Base-by-base conservation (phyloP, 2,329 filamentous ascomycete species). In the Neofusicoccum kwambonambiense region DNA sequence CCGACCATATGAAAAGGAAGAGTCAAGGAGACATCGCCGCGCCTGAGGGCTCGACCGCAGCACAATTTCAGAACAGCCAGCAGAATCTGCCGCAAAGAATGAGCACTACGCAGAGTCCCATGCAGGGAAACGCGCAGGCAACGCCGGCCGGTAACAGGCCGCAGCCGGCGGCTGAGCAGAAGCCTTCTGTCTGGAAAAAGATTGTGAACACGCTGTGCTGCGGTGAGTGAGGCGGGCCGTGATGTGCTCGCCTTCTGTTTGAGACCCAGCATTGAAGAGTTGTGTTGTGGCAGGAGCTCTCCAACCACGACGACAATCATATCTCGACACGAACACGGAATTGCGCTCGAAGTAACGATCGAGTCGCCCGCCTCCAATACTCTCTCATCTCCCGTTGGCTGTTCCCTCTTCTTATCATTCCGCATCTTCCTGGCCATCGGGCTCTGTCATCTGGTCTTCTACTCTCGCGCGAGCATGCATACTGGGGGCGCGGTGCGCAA, bases 41-140 rank as follows among this genome's bases (percentile, higher is more conserved):
- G 69, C 91, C 93, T 71, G 90, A 93, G 75, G 92, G 90, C 73
- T 97, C 92, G 75, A 97, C 92, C 69, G 92, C 96, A 79, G 94
- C 94, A 70, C 94, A 97, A 77, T 97, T 97, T 84, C 93, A 96
- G 82, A 94, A 92, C 85, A 97, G 92, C 82, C 91, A 90, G 75
- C 91, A 92, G 77, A 95, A 97, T 78, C 85, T 96, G 64, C 70
- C 72, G 69, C 87, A 87, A 72, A 83, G 89, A 74, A 86, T 85
- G 67, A 84, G 80, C 67, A 80, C 82, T 27, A 70, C 70, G 54
- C 70, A 73, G 54, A 76, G 71, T 62, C 74, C 72, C 49, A 75
- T 84, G 65, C 86, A 83, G 66, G 82, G 87, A 81, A 85, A 82
- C 67, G 82, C 83, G 69, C 85, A 86, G 75, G 80, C 84, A 69